Conservation (phyloP, 768 basidiomycete species). For the Pleurotus sapidus region DNA sequence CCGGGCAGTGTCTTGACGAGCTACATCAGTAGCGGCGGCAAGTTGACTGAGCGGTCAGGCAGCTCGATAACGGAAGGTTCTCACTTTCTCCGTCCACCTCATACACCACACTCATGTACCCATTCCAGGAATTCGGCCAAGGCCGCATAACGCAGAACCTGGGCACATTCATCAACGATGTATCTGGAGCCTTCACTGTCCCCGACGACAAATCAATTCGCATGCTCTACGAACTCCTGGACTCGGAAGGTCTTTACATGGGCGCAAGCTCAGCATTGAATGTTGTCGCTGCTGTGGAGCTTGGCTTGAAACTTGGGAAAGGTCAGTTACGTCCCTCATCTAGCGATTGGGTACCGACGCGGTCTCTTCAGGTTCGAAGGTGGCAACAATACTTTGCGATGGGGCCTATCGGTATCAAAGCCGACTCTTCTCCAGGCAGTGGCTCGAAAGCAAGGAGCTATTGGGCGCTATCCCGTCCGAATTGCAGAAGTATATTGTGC, state of each 20-base stretch:
- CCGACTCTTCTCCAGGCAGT: constrained; percentile 89
- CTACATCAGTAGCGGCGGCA: constrained; percentile 78
- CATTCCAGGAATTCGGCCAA: constrained; percentile 88
- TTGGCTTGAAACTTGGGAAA: constrained; percentile 82
- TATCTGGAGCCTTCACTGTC: constrained; percentile 84
- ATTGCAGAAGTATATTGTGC: constrained; percentile 85
- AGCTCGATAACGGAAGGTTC: constrained; percentile 90
- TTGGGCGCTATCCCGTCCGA: constrained; percentile 76
- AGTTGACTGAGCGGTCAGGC: constrained; percentile 73
- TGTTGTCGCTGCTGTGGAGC: constrained; percentile 88
- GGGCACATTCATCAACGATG: constrained; percentile 69
- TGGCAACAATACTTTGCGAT: constrained; percentile 91
- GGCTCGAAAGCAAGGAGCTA: constrained; percentile 82
- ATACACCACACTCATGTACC: not conserved
- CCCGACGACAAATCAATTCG: constrained; percentile 86
- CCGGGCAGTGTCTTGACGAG: constrained; percentile 91
- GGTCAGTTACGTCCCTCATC: constrained; percentile 36
- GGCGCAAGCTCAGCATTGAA: constrained; percentile 95
- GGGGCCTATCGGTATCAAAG: constrained; percentile 98
- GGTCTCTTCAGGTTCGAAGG: constrained; percentile 56
- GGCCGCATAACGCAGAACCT: constrained; percentile 94
- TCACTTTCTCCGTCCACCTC: constrained; percentile 5
- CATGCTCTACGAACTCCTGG: constrained; percentile 92
- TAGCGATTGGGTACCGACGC: not conserved
- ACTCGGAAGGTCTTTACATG: constrained; percentile 90